Base-by-base conservation (phyloP, 2,329 filamentous ascomycete species). In the Cercospora beticola region DNA sequence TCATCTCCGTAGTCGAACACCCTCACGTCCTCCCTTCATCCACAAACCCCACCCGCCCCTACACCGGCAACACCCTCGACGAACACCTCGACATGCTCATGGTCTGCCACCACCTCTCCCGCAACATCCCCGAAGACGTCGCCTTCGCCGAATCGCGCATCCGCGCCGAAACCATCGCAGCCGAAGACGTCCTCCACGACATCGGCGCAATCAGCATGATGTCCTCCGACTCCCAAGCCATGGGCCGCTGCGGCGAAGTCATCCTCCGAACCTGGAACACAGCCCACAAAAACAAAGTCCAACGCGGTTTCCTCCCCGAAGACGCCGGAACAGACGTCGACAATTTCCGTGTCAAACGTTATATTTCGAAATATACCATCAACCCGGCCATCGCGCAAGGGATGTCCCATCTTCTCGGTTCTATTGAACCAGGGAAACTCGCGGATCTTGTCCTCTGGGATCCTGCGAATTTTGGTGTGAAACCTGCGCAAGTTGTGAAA, bases 1-100 rank as follows among this genome's bases (percentile, higher is more conserved):
- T 98, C 81, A 97, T 98, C 80, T 90, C 88, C 30, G 93, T 97
- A 0, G 94, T 97, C 10, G 93, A 96, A 79, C 90, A 94, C 76
- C 81, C 87, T 59, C 95, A 98, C 77, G 93, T 98, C 2, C 86
- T 98, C 0, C 94, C 94, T 0, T 93, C 90, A 5, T 94, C 90
- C 58, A 98, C 94, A 0, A 98, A 97, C 79, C 94, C 94, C 0
- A 98, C 94, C 1, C 86, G 94, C 2, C 94, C 94, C 0, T 97
- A 89, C 80, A 98, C 94, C 1, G 85, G 86, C 72, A 97, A 98
- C 83, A 98, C 94, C 0, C 86, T 98, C 0, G 94, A 97, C 77
- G 94, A 98, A 81, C 94, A 98, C 81, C 87, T 97, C 14, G 94
- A 98, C 82, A 98, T 98, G 94, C 84, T 97, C 58, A 97, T 97